Evolutionary conservation across 164 flowering plant species (phyloP), one percentile per base, ranked within the genome.

Genomic region (Stephania yunnanensis): DNA sequence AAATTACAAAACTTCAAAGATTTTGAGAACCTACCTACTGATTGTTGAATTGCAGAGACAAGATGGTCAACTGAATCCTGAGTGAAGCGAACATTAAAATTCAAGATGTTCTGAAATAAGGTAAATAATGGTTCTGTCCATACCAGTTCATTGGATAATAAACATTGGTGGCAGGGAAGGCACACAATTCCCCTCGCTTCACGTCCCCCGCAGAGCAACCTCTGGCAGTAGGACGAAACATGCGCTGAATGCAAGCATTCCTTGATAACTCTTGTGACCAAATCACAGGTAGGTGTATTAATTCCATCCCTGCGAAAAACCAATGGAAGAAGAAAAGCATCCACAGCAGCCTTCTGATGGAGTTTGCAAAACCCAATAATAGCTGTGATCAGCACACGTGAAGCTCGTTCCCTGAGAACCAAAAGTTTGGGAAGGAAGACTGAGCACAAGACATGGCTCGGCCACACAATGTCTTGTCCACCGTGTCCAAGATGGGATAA

Each of bases 181-280:
- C 86, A 87, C 31, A 85, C 64, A 46, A 85, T 84, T 73, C 70
- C 84, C 84, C 65, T 79, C 22, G 31, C 80, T 22, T 74, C 82
- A 20, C 77, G 82, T 68, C 78, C 86, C 69, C 74, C 80, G 72
- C 83, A 81, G 0, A 91, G 84, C 69, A 90, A 80, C 83, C 85
- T 90, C 69, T 88, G 93, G 81, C 89, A 92, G 75, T 89, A 85
- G 64, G 94, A 86, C 31, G 95, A 87, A 76, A 85, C 90, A 80
- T 92, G 98, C 79, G 87, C 90, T 1, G 89, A 80, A 81, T 89
- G 98, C 84, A 90, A 79, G 82, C 91, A 90, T 75, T 93, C 98
- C 74, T 63, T 91, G 22, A 88, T 70, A 19, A 91, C 80, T 82
- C 85, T 87, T 9, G 91, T 76, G 45, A 91, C 61, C 22, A 87